Percentiles rank a stretch among this genome's conserved stretches.
These are phyloP conservation scores for Yamadazyma epiphylla DNA, from an alignment of 1,139 yeast genomes.

Conservation along the genomic window DNA sequence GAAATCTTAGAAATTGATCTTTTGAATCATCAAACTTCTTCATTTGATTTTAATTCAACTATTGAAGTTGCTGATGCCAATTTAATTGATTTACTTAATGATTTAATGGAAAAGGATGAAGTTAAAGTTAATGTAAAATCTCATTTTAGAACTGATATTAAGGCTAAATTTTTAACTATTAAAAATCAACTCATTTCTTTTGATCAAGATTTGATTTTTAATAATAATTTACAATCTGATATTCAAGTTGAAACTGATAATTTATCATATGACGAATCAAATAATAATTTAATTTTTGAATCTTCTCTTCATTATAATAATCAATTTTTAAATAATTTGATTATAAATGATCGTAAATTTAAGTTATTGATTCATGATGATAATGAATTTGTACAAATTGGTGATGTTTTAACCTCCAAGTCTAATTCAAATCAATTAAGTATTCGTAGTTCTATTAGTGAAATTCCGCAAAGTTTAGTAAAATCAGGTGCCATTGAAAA, in stretches of 20 bases:
- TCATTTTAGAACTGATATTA: conserved; percentile 9
- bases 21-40: conserved; percentile 7
- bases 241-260: conserved; percentile 1
- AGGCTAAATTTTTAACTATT: conserved; percentile 6
- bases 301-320: background rate
- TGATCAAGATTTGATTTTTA: conserved; percentile 12
- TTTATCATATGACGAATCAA: conserved; percentile 1
- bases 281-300: background rate
- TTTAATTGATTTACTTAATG: conserved; percentile 11
- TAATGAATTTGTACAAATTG: conserved; percentile 2
- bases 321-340: background rate
- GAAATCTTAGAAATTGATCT: conserved; percentile 7
- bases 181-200: conserved; percentile 7
- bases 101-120: conserved; percentile 10
- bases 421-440: background rate
- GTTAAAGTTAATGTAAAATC: conserved; percentile 9
- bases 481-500: conserved; percentile 4
- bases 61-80: conserved; percentile 11
- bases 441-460: background rate
- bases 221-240: conserved; percentile 6
- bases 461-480: conserved; percentile 3
- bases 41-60: conserved; percentile 10
- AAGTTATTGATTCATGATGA: conserved; percentile 4
- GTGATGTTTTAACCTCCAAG: conserved; percentile 1
- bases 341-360: conserved; percentile 4